Conservation (phyloP, 495 filamentous ascomycete genomes). For the Cenococcum geophilum region DNA sequence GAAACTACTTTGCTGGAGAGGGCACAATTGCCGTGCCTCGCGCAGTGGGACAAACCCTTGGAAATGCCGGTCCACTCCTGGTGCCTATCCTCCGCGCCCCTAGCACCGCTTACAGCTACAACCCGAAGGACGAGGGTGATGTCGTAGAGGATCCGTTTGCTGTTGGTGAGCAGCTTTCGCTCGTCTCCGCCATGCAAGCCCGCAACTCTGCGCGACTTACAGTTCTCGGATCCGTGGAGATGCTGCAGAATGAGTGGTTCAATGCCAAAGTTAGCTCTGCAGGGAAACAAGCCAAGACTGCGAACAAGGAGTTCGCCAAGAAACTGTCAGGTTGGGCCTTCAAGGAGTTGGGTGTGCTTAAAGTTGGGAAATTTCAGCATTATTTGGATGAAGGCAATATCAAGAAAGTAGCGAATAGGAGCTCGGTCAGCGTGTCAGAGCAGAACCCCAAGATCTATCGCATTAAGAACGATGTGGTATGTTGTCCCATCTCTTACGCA, state of each 20-base stretch:
- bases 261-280: slow-evolving; percentile 57
- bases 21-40: slow-evolving; percentile 73
- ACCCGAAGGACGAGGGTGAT: slow-evolving; percentile 78
- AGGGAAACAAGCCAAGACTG: slow-evolving; percentile 50
- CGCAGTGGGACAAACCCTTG: slow-evolving; percentile 72
- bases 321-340: slow-evolving; percentile 85
- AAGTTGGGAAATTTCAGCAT: slow-evolving; percentile 78
- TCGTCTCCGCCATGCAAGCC: slow-evolving; percentile 80
- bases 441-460: slow-evolving; percentile 86
- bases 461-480: slow-evolving; percentile 93
- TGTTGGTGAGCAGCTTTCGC: slow-evolving; percentile 70
- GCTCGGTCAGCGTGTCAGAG: slow-evolving; percentile 32
- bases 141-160: slow-evolving; percentile 74
- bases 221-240: slow-evolving; percentile 77
- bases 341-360: slow-evolving; percentile 83
- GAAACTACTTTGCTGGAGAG: slow-evolving; percentile 69
- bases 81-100: slow-evolving; percentile 76
- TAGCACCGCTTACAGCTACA: slow-evolving; percentile 83
- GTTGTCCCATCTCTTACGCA: slow-evolving; percentile 35
- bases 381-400: slow-evolving; percentile 56
- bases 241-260: slow-evolving; percentile 87
- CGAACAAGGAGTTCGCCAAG: slow-evolving; percentile 80
- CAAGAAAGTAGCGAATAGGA: slow-evolving; percentile 32
- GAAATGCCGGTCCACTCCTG: slow-evolving; percentile 64
- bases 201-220: slow-evolving; percentile 89